Evolutionary conservation across 257 asterid species (phyloP), one percentile per base, ranked within the genome.

Genomic region (Rauvolfia tetraphylla): DNA sequence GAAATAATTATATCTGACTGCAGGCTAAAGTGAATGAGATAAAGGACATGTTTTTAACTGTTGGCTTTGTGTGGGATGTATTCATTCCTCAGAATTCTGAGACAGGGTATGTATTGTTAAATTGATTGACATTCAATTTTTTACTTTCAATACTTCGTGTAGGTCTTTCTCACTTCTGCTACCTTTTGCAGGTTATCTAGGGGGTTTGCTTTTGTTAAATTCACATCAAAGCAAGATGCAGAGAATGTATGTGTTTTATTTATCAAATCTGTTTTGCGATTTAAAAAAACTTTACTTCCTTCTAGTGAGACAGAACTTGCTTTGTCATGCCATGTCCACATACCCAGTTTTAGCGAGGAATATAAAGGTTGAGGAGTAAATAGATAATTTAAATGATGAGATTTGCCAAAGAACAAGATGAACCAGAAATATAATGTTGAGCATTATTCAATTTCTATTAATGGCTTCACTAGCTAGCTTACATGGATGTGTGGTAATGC

Each of bases 131-230:
- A 7, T 39, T 53, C 31, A 51, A 18, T 73, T 61, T 56, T 79
- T 14, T 22, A 29, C 46, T 54, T 67, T 38, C 51, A 48, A 53
- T 54, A 41, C 36, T 61, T 42, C 8, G 31, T 76, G 36, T 22
- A 71, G 75, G 41, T 70, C 57, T 75, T 68, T 63, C 51, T 51
- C 48, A 74, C 62, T 75, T 74, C 14, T 72, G 74, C 67, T 78
- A 31, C 74, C 75, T 75, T 71, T 82, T 86, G 75, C 92, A 95
- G 99, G 82, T 79, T 51, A 63, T 62, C 98, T 51, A 95, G 87
- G 87, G 99, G 99, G 79, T 95, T 91, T 85, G 98, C 97, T 79
- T 95, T 95, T 88, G 90, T 89, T 75, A 95, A 90, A 84, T 93
- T 95, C 84, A 91, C 96, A 68, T 89, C 96, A 36, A 95, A 89